Percentiles rank a stretch among this genome's conserved stretches.
phyloP scores from a whole-genome alignment of 352 stramenopile species.

The Blastocystis sp. region DNA sequence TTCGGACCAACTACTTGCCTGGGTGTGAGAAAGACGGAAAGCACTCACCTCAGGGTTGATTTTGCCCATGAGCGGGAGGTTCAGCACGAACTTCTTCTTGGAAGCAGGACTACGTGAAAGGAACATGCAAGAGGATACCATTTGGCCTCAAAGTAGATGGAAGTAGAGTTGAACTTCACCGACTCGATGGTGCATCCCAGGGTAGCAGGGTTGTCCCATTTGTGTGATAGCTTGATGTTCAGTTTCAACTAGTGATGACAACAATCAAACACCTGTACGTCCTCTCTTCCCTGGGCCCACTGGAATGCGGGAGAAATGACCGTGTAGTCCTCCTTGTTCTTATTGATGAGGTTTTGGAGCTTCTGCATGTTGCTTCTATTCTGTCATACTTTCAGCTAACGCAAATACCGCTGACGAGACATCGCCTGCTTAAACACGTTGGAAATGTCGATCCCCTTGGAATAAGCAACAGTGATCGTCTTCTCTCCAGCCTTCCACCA shows the following conservation, averaged over 20 bases:
- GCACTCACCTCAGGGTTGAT: constrained; percentile 28
- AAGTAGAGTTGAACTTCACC: constrained; percentile 27
- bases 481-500: constrained; percentile 57
- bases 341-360: constrained; percentile 51
- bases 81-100: constrained; percentile 56
- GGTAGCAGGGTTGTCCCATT: constrained; percentile 52
- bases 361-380: constrained; percentile 37
- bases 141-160: constrained; percentile 44
- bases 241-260: constrained; percentile 39
- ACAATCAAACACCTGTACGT: background rate
- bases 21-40: background rate
- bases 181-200: constrained; percentile 35
- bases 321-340: constrained; percentile 53
- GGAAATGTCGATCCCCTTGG: constrained; percentile 42
- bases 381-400: background rate
- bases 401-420: background rate
- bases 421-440: constrained; percentile 26
- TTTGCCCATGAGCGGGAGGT: background rate
- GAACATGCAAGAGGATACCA: background rate
- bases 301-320: constrained; percentile 50
- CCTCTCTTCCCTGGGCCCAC: constrained; percentile 48
- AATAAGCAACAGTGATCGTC: constrained; percentile 28
- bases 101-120: constrained; percentile 29
- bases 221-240: constrained; percentile 55
- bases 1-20: constrained; percentile 20